These are phyloP conservation scores for Clarireedia sp. DNA, from an alignment of 2,329 filamentous ascomycete species.

Conservation along the genomic window DNA sequence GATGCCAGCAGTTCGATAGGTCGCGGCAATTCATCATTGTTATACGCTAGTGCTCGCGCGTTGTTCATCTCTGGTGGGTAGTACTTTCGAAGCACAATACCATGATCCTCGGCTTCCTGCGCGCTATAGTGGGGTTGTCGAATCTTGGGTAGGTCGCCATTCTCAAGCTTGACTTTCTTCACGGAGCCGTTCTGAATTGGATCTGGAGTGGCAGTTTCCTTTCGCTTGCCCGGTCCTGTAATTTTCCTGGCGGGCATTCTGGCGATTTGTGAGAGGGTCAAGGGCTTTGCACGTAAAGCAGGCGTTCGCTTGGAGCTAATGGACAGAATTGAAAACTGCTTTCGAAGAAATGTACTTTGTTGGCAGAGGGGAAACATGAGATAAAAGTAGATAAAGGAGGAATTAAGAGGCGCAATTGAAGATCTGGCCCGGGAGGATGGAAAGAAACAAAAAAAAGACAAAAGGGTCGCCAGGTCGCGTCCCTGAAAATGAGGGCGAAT, in stretches of 20 bases:
- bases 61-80: constrained; percentile 86
- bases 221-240: constrained; percentile 19
- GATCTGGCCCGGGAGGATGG: too few relatives aligned
- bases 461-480: too few relatives aligned
- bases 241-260: background rate
- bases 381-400: too few relatives aligned
- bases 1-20: constrained; percentile 62
- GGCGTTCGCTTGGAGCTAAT: too few relatives aligned
- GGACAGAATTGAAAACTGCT: too few relatives aligned
- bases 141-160: constrained; percentile 15
- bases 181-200: constrained; percentile 3
- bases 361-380: too few relatives aligned
- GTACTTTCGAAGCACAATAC: constrained; percentile 63
- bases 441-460: too few relatives aligned
- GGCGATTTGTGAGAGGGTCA: background rate
- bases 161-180: constrained; percentile 20
- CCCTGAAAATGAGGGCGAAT: too few relatives aligned
- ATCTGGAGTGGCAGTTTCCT: constrained; percentile 15
- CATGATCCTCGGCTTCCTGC: constrained; percentile 40
- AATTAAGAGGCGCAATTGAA: too few relatives aligned
- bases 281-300: too few relatives aligned
- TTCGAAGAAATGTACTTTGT: too few relatives aligned
- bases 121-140: constrained; percentile 25
- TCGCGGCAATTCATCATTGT: constrained; percentile 56
- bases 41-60: constrained; percentile 67